Evolutionary conservation across 108 stramenopile genomes (phyloP).

Genomic region (Nitzschia palea): DNA sequence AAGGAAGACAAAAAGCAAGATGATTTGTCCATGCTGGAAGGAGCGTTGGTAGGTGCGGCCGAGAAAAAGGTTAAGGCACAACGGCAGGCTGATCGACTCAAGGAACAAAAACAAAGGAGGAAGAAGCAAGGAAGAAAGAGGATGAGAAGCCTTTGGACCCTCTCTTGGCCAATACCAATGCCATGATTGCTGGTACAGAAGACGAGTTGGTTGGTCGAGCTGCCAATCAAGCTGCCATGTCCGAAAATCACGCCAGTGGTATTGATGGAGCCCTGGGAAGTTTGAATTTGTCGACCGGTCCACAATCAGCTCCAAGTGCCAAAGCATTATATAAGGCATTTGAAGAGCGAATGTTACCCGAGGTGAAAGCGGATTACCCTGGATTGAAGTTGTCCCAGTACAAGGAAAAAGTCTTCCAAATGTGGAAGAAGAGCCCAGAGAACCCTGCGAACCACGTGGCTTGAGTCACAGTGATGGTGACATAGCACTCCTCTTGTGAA

Average conservation of each 20-base stretch:
- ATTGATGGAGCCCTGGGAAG: conserved; percentile 57
- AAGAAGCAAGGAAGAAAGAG: conserved; percentile 36
- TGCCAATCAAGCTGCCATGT: conserved; percentile 57
- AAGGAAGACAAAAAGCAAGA: conserved; percentile 35
- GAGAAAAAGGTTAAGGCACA: conserved; percentile 80
- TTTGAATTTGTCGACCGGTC: conserved; percentile 38
- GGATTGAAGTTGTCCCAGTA: conserved; percentile 91
- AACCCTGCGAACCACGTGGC: conserved; percentile 84
- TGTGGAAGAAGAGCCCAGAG: conserved; percentile 93
- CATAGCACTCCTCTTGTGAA: not conserved
- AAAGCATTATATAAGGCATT: conserved; percentile 90
- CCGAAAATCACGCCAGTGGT: conserved; percentile 56
- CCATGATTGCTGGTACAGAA: conserved; percentile 46
- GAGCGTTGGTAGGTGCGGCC: conserved; percentile 73
- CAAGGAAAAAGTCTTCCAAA: conserved; percentile 86
- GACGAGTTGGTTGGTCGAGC: conserved; percentile 45
- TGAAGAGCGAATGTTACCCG: conserved; percentile 82
- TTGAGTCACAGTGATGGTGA: not conserved
- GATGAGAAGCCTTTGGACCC: conserved; percentile 55
- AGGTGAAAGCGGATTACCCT: conserved; percentile 85
- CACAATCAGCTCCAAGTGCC: conserved; percentile 43
- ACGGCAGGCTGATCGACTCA: conserved; percentile 48
- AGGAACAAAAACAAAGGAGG: conserved; percentile 52
- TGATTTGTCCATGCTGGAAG: conserved; percentile 70
- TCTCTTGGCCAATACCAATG: conserved; percentile 65